Conservation (phyloP, 176 grass and related monocot species). For the Eremochloa ophiuroides region DNA sequence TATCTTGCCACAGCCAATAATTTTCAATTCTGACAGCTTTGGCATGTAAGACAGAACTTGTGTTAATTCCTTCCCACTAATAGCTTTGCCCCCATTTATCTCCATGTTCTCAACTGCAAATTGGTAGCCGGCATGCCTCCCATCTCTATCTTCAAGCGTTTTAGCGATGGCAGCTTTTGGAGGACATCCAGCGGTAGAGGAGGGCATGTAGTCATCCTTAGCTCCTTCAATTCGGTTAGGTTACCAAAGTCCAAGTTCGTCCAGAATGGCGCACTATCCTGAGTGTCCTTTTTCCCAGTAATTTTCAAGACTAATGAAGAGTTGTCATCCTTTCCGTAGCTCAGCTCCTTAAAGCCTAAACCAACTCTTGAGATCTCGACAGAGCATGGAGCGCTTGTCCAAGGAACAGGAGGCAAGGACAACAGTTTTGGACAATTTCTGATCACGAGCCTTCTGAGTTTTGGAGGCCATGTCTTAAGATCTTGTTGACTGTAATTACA, state of each 20-base stretch:
- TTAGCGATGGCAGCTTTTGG: too few species aligned
- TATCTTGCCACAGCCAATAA: rapidly evolving
- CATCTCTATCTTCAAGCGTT: background rate
- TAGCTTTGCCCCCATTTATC: too few species aligned
- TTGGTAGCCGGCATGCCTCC: background rate
- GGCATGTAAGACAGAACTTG: background rate
- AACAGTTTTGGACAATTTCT: rapidly evolving
- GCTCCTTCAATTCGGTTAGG: too few species aligned
- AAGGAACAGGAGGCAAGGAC: background rate
- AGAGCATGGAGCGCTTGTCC: background rate
- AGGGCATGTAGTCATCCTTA: too few species aligned
- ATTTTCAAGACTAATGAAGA: too few species aligned
- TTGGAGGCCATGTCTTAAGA: background rate
- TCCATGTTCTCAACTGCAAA: background rate
- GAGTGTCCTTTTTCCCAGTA: background rate
- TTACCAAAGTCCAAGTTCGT: background rate
- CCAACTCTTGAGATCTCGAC: rapidly evolving
- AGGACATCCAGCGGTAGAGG: too few species aligned
- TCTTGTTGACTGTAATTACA: background rate
- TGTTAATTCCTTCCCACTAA: background rate
- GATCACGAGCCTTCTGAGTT: rapidly evolving
- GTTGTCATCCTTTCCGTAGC: too few species aligned
- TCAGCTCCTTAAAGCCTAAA: background rate
- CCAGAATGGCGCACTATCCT: background rate
- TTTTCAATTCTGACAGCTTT: rapidly evolving